Evolutionary conservation across 1,139 yeast genomes (phyloP), one percentile per base, ranked within the genome.

Genomic region (Yamadazyma friedrichii): DNA sequence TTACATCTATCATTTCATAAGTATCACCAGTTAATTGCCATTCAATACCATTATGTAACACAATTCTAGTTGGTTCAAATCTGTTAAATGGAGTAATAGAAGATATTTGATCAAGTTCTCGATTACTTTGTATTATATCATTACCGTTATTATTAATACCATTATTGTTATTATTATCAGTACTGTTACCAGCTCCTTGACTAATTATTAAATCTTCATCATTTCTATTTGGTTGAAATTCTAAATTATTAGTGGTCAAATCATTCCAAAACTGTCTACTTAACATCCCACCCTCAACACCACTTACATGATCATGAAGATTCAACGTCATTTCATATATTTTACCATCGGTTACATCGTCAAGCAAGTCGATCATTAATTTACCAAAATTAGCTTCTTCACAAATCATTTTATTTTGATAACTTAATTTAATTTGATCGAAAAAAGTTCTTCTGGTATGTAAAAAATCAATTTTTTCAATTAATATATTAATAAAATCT

Each of bases 211-310:
- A 27, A 28, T 38, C 44, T 16, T 20, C 34, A 29, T 41, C 44
- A 35, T 38, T 28, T n/a, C 16, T 17, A n/a, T 29, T 42, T 5
- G 66, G 65, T 10, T 50, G 41, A 38, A 60, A 61, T 16, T 56
- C 54, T 42, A 63, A 59, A 25, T 54, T 45, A 8, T 50, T 42
- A 1, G 65, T 49, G n/a, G 56, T 52, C 24, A 64, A 43, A 42
- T 64, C 69, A 36, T 54, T 50, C 56, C 55, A 56, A 41, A 64
- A 64, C 9, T 57, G 55, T 30, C 64, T 42, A 41, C 65, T 60
- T 27, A 63, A 50, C 6, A 63, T 50, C 3, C 67, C 65, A 6
- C 60, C 62, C 35, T 50, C 54, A 6, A 51, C 54, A 8, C 54
- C 54, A 42, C 54, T 51, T 16, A 51, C 43, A 35, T 51, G 54